These are phyloP conservation scores for Martiniozyma abietophila DNA, from an alignment of 805 yeast species.

Conservation along the genomic window DNA sequence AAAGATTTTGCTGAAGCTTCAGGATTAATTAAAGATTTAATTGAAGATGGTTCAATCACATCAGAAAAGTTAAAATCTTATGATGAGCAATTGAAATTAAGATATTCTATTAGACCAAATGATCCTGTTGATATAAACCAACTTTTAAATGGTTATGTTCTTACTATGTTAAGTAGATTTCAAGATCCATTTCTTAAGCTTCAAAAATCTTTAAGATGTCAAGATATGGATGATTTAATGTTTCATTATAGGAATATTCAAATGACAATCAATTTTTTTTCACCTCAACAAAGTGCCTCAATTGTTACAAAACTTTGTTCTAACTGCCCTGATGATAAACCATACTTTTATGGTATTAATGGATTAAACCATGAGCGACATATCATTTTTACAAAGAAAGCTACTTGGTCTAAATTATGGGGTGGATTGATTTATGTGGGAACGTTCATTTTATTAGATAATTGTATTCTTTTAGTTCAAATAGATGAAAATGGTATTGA, in stretches of 20 bases:
- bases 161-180: slow-evolving; percentile 8
- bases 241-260: slow-evolving; percentile 6
- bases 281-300: slow-evolving; percentile 6
- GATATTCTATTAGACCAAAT: slow-evolving; percentile 4
- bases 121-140: slow-evolving; percentile 5
- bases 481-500: slow-evolving; percentile 9
- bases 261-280: slow-evolving; percentile 7
- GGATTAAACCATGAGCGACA: slow-evolving; percentile 6
- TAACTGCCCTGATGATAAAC: not conserved
- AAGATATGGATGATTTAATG: slow-evolving; percentile 7
- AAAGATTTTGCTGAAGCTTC: slow-evolving; percentile 7
- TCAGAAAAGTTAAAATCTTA: slow-evolving; percentile 1
- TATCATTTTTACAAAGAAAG: slow-evolving; percentile 5
- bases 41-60: slow-evolving; percentile 3
- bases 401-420: slow-evolving; percentile 9
- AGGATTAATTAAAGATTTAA: slow-evolving; percentile 3
- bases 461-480: slow-evolving; percentile 5
- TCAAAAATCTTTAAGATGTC: slow-evolving; percentile 4
- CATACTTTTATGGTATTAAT: slow-evolving; percentile 4
- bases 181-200: slow-evolving; percentile 8
- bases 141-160: slow-evolving; percentile 6
- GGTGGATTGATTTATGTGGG: slow-evolving; percentile 7
- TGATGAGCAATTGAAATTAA: slow-evolving; percentile 4
- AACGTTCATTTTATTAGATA: slow-evolving; percentile 6
- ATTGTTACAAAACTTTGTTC: slow-evolving; percentile 2